Evolutionary conservation across 176 grass and related monocot species (phyloP).

Genomic region (Carex kokanica): DNA sequence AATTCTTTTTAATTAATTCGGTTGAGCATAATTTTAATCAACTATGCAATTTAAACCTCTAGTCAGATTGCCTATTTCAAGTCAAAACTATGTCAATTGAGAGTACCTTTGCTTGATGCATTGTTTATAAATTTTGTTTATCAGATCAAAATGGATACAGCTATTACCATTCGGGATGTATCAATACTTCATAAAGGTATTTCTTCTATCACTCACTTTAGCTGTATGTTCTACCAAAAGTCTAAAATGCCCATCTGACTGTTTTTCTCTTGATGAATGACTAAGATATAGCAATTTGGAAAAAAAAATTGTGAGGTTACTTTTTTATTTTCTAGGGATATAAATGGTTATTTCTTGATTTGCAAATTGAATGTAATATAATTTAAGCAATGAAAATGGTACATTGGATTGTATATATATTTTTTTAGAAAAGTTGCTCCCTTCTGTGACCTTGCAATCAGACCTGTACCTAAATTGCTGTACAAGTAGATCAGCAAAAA

Average conservation of each 20-base stretch:
- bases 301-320: neutral
- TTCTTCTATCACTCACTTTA: conserved; percentile 21
- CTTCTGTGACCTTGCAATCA: neutral
- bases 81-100: neutral
- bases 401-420: neutral
- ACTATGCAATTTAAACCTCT: neutral
- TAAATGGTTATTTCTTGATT: neutral
- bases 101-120: neutral
- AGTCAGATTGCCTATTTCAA: neutral
- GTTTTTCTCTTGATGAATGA: neutral
- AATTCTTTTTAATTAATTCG: neutral
- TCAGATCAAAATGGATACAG: conserved; percentile 76
- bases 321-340: neutral
- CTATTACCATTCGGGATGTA: conserved; percentile 88
- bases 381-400: neutral
- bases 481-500: neutral
- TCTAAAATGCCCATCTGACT: neutral
- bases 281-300: neutral
- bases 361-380: neutral
- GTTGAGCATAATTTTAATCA: neutral
- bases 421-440: neutral
- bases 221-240: conserved; percentile 10
- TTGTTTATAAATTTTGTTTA: conserved; percentile 26
- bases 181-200: conserved; percentile 95
- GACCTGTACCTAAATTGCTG: neutral